These are phyloP conservation scores for Talaromyces proteolyticus DNA, from an alignment of 495 filamentous ascomycete species.

Conservation along the genomic window DNA sequence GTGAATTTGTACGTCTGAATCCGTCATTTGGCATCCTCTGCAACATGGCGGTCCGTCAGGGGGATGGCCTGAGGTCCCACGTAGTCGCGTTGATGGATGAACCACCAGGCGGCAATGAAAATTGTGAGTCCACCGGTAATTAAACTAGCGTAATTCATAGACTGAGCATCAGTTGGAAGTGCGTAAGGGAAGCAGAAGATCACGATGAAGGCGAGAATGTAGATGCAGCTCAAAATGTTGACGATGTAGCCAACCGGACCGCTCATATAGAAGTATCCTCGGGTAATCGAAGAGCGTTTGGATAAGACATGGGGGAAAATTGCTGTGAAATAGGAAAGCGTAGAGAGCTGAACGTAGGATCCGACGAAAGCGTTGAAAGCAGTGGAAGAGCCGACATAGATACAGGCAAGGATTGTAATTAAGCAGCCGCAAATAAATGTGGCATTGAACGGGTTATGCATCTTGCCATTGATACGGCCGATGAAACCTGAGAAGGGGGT, in stretches of 20 bases:
- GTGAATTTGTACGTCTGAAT: constrained; percentile 16
- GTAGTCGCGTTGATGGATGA: constrained; percentile 26
- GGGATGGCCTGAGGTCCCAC: constrained; percentile 33
- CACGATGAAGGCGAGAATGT: constrained; percentile 65
- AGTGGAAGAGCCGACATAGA: constrained; percentile 65
- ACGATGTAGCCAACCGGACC: constrained; percentile 52
- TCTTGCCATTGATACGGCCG: constrained; percentile 30
- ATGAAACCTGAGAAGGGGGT: constrained; percentile 38
- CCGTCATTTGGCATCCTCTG: constrained; percentile 24
- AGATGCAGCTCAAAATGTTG: constrained; percentile 52
- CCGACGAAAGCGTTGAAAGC: constrained; percentile 73
- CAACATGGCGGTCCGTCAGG: constrained; percentile 24
- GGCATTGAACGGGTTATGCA: constrained; percentile 62
- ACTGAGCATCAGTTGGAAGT: constrained; percentile 45
- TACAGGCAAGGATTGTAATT: constrained; percentile 62
- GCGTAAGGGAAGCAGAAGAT: constrained; percentile 75
- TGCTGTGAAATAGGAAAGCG: constrained; percentile 67
- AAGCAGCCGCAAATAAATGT: constrained; percentile 56
- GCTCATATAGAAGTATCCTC: constrained; percentile 65
- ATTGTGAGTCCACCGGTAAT: constrained; percentile 56
- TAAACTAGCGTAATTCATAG: constrained; percentile 70
- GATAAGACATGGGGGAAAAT: constrained; percentile 70
- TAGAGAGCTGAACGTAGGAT: constrained; percentile 66
- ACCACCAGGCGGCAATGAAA: constrained; percentile 36
- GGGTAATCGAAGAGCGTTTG: constrained; percentile 53